A percentile compares a stretch with the other conserved stretches of the same genome.
Evolutionary conservation across 345 rosid genomes (phyloP).

Genomic region (Lenwebbia sp.): DNA sequence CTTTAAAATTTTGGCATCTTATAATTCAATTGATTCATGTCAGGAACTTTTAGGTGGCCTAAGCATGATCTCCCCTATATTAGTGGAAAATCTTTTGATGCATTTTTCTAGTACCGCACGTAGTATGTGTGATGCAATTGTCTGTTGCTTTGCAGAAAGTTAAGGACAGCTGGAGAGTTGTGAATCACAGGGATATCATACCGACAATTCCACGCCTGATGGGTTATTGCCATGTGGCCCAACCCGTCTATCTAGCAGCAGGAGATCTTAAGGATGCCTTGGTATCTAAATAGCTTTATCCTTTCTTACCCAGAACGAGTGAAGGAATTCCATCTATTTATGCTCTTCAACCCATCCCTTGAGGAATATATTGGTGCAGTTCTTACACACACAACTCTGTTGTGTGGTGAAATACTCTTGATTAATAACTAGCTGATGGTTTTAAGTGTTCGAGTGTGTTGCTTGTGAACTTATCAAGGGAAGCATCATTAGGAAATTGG

Average conservation of each 20-base stretch:
- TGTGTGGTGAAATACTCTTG: neutral
- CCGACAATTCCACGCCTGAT: constrained; percentile 92
- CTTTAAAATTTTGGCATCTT: neutral
- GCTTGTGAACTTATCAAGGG: neutral
- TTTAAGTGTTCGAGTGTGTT: neutral
- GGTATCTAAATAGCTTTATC: constrained; percentile 27
- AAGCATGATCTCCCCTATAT: neutral
- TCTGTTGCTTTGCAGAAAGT: constrained; percentile 49
- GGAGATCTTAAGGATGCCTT: constrained; percentile 49
- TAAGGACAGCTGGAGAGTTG: constrained; percentile 91
- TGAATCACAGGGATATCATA: constrained; percentile 93
- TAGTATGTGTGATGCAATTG: neutral
- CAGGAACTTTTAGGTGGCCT: neutral
- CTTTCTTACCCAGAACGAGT: neutral
- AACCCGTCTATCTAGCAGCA: constrained; percentile 73
- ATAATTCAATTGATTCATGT: neutral
- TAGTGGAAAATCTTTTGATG: neutral
- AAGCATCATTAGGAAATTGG: neutral
- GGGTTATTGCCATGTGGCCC: constrained; percentile 98
- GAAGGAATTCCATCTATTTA: neutral
- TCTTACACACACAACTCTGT: neutral
- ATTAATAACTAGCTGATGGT: neutral
- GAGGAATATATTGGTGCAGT: neutral
- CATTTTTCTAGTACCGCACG: neutral
- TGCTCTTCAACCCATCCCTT: neutral